Percentiles rank a stretch among this genome's conserved stretches.
These are phyloP conservation scores for Eudorina sp. DNA, from an alignment of 139 green algal species.

Conservation along the genomic window DNA sequence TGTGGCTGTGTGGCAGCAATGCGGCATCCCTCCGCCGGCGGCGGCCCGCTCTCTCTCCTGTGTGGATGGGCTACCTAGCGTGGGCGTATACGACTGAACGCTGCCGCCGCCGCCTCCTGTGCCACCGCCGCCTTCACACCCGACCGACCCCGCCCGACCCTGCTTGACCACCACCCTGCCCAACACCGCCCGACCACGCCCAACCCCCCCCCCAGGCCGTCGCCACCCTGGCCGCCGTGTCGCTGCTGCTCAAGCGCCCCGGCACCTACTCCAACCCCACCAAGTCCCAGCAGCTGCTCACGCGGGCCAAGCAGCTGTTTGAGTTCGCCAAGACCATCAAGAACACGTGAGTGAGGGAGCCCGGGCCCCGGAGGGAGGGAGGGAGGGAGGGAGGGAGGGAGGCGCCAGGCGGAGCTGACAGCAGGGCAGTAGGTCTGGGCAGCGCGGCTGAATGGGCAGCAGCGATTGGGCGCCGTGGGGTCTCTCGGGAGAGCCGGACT, in stretches of 20 bases:
- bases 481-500: too few species aligned
- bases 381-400: neutral
- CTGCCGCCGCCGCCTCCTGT: too few species aligned
- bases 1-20: too few species aligned
- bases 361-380: neutral
- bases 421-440: neutral
- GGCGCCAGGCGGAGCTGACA: too few species aligned
- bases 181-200: neutral
- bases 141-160: neutral
- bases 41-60: too few species aligned
- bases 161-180: neutral
- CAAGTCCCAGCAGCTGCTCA: neutral
- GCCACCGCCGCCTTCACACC: neutral
- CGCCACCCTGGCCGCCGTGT: neutral
- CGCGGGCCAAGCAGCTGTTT: constrained; percentile 28
- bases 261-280: constrained; percentile 10
- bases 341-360: constrained; percentile 2
- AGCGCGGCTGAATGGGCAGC: too few species aligned
- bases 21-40: too few species aligned
- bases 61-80: too few species aligned
- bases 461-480: too few species aligned
- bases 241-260: constrained; percentile 17
- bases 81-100: too few species aligned
- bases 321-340: constrained; percentile 19
- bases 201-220: neutral